Percentiles rank a stretch among this genome's conserved stretches.
phyloP scores from a whole-genome alignment of 2,329 filamentous ascomycete genomes.

The Penicillium nordicum region DNA sequence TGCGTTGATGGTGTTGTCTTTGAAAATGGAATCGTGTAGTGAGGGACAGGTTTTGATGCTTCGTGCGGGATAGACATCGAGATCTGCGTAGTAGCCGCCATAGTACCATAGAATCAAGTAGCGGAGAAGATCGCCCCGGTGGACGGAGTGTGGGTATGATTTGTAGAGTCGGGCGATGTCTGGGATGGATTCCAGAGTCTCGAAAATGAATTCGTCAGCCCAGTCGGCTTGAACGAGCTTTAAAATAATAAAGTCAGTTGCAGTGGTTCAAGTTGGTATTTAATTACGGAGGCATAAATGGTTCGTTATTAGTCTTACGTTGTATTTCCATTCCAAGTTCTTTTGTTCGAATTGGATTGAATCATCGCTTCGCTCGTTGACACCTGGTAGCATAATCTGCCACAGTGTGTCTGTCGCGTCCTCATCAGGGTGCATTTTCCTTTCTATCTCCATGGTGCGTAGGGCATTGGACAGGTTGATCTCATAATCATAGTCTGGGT shows the following conservation, averaged over 20 bases:
- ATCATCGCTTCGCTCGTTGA: slow-evolving; percentile 20
- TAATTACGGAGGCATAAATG: background rate
- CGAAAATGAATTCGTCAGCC: slow-evolving; percentile 27
- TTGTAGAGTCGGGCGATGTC: slow-evolving; percentile 27
- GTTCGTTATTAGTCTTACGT: slow-evolving; percentile 13
- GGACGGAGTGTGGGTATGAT: slow-evolving; percentile 45
- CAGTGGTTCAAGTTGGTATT: background rate
- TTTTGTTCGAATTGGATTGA: slow-evolving; percentile 25
- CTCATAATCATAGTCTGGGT: slow-evolving; percentile 31
- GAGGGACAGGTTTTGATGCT: slow-evolving; percentile 31
- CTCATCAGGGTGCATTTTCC: slow-evolving; percentile 6
- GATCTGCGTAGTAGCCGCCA: slow-evolving; percentile 37
- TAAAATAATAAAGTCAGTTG: background rate
- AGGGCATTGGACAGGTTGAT: slow-evolving; percentile 22
- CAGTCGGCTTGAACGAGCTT: slow-evolving; percentile 28
- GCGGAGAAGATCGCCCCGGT: slow-evolving; percentile 49
- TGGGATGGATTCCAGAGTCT: slow-evolving; percentile 25
- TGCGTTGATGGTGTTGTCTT: background rate
- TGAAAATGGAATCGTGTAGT: slow-evolving; percentile 19
- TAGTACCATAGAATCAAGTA: slow-evolving; percentile 38
- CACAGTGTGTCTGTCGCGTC: slow-evolving; percentile 24
- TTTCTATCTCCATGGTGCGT: slow-evolving; percentile 23
- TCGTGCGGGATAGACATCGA: slow-evolving; percentile 29
- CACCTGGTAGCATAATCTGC: slow-evolving; percentile 29
- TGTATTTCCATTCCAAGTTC: slow-evolving; percentile 31